phyloP scores from a whole-genome alignment of 2,329 filamentous ascomycete species.

The Fusarium gaditjirri region DNA sequence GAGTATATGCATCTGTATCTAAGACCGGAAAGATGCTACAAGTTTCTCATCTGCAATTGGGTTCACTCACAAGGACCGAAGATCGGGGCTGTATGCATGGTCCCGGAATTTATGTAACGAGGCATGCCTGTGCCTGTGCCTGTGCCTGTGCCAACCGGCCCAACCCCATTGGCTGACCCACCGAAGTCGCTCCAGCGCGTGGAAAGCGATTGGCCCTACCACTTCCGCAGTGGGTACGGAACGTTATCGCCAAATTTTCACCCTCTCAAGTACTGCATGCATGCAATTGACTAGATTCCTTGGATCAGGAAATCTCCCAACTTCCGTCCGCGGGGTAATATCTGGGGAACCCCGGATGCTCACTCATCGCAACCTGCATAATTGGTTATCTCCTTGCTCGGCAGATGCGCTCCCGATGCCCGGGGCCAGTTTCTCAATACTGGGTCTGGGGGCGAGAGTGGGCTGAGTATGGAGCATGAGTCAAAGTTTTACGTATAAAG shows the following conservation, averaged over 20 bases:
- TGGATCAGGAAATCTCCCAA: background rate
- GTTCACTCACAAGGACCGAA: background rate
- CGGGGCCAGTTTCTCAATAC: background rate
- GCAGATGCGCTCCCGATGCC: background rate
- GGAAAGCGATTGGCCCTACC: background rate
- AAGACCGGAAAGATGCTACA: background rate
- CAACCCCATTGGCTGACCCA: background rate
- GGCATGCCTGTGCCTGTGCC: too few relatives aligned
- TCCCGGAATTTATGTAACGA: background rate
- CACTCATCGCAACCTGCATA: background rate
- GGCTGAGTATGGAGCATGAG: constrained; percentile 9
- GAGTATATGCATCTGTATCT: background rate
- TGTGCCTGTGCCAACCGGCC: too few relatives aligned
- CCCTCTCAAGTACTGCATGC: background rate
- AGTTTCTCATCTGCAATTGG: background rate
- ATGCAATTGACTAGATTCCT: background rate
- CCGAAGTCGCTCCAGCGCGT: background rate
- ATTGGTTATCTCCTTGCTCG: background rate
- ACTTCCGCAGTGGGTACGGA: constrained; percentile 1
- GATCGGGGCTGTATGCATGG: background rate
- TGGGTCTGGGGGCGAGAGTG: constrained; percentile 5
- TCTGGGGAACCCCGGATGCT: constrained; percentile 2
- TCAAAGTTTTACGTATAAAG: constrained; percentile 8
- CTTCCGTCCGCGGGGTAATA: background rate
- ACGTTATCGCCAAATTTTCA: background rate